Percentiles rank a stretch among this genome's conserved stretches.
These are phyloP conservation scores for Kwoniella pini DNA, from an alignment of 768 basidiomycete genomes.

Conservation along the genomic window DNA sequence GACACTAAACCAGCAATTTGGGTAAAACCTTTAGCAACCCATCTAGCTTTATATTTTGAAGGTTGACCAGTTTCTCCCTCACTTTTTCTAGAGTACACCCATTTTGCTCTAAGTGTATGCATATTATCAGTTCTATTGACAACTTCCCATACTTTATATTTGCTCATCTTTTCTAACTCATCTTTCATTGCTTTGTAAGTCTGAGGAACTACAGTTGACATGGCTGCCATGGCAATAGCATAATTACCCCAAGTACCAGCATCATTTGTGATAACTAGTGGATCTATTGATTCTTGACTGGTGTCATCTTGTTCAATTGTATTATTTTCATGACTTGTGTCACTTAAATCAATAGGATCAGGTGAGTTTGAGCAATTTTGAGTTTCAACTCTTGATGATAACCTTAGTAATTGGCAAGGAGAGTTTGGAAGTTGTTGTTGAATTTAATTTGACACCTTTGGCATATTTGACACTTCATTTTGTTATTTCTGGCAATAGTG, in stretches of 20 bases:
- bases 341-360: no score
- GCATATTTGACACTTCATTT: no score
- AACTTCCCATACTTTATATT: conserved; percentile 47
- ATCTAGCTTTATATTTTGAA: conserved; percentile 28
- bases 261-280: conserved; percentile 4
- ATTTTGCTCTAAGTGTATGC: conserved; percentile 46
- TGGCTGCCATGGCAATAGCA: background rate
- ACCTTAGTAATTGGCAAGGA: no score
- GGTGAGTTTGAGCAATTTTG: no score
- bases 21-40: conserved; percentile 23
- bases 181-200: conserved; percentile 12
- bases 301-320: no score
- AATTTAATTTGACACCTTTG: no score
- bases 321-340: no score
- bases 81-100: conserved; percentile 54
- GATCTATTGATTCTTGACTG: no score
- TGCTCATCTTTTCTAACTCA: no score
- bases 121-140: conserved; percentile 34
- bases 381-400: no score
- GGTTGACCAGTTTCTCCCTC: conserved; percentile 40
- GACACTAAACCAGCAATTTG: conserved; percentile 27
- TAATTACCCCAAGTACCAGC: conserved; percentile 1
- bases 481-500: no score
- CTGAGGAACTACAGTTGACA: background rate
- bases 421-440: no score